Base-by-base conservation (phyloP, 108 stramenopile genomes). In the Conticribra weissflogii region DNA sequence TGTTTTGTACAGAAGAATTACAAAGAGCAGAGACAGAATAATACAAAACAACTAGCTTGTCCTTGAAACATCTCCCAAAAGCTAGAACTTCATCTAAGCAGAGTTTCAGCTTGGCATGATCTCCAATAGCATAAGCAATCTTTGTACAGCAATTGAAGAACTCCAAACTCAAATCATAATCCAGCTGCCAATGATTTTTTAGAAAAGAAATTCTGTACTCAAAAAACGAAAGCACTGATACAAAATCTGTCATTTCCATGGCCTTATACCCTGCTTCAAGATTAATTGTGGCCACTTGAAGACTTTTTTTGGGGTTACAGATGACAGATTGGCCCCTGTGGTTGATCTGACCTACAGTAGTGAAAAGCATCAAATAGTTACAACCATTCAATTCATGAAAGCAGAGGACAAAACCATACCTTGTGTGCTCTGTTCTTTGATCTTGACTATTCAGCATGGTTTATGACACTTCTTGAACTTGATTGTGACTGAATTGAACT, bases 91-190 rank as follows among this genome's bases (percentile, higher is more conserved):
- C 48, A 4, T 41, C 47, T n/a, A 21, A 52, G 8, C 62, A 24
- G 18, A 63, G 36, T 9, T 29, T 31, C 15, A 64, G 23, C 3
- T n/a, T 36, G 23, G 3, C 30, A 41, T 33, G 50, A 5, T 71
- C 70, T n/a, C 32, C 70, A 22, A 52, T 51, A 16, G 24, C 44
- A n/a, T 54, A 21, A 15, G 60, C 50, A 19, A 60, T 54, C 24
- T 71, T 33, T n/a, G 52, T 17, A 24, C 27, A 41, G 16, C 21
- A 22, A n/a, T 73, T 47, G 30, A 66, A 73, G 3, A 73, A 23
- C 25, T 73, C 64, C 54, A 72, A 44, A 24, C 63, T 72, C 53
- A 72, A 22, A 7, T 52, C 63, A 45, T 72, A n/a, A n/a, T 59
- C 25, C 60, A 45, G 15, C 2, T 59, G 33, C 68, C 68, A 69